Conservation (phyloP, 495 filamentous ascomycete species). For the Haplographium delicatum region DNA sequence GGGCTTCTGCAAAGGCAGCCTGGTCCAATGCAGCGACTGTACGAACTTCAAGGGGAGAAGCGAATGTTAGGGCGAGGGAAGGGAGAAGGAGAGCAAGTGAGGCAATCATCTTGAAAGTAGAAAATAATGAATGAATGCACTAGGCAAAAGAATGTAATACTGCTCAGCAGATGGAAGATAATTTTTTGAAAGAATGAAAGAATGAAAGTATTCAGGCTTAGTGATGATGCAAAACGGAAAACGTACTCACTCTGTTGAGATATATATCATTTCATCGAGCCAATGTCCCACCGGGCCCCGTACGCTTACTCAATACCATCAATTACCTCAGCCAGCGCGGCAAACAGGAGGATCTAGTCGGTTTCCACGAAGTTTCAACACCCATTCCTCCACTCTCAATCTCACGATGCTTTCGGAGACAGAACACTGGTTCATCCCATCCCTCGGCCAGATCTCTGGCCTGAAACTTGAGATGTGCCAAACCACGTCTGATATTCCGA, state of each 20-base stretch:
- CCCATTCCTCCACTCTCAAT: constrained; percentile 2
- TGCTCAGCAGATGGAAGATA: constrained; percentile 16
- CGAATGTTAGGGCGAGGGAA: constrained; percentile 7
- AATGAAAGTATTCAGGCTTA: constrained; percentile 1
- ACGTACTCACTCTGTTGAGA: constrained; percentile 1
- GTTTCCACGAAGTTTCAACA: constrained; percentile 16
- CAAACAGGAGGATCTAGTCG: background rate
- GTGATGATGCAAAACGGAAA: background rate
- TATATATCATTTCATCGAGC: background rate
- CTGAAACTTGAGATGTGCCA: constrained; percentile 16
- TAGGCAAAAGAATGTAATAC: constrained; percentile 16
- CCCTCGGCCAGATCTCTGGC: background rate
- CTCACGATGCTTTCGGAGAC: background rate
- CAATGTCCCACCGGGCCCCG: background rate
- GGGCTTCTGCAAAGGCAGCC: constrained; percentile 45
- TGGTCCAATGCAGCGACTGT: constrained; percentile 38
- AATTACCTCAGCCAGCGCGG: constrained; percentile 1
- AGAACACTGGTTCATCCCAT: constrained; percentile 15
- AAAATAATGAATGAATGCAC: too few relatives aligned
- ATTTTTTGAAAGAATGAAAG: constrained; percentile 8
- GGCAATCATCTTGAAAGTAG: constrained; percentile 17
- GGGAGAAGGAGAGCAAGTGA: constrained; percentile 16
- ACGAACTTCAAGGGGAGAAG: constrained; percentile 22
- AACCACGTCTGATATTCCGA: constrained; percentile 15
- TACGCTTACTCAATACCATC: too few relatives aligned